These are phyloP conservation scores for Begonia fuchsioides DNA, from an alignment of 306 rosid genomes.

Conservation along the genomic window DNA sequence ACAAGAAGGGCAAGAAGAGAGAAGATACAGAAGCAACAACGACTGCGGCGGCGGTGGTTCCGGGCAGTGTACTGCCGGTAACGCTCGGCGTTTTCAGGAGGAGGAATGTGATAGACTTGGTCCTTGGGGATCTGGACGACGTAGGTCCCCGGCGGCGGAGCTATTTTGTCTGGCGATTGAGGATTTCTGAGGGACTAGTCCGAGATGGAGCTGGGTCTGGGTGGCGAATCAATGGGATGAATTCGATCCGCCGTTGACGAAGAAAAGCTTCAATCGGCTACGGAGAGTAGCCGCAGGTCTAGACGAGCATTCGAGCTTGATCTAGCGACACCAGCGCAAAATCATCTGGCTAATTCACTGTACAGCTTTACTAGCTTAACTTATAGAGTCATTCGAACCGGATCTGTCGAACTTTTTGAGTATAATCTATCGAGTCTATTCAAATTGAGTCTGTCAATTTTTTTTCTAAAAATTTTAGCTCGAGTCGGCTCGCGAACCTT, in stretches of 20 bases:
- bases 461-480: no score
- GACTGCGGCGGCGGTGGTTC: slow-evolving; percentile 12
- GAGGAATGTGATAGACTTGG: slow-evolving; percentile 66
- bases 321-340: no score
- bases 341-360: no score
- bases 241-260: slow-evolving; percentile 54
- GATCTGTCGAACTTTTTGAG: no score
- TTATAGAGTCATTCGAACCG: no score
- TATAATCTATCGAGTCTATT: no score
- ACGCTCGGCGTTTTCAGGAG: slow-evolving; percentile 49
- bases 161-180: slow-evolving; percentile 17
- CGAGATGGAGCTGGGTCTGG: neutral
- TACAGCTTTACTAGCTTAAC: no score
- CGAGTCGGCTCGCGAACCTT: no score
- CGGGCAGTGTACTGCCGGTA: slow-evolving; percentile 24
- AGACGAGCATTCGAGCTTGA: no score
- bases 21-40: slow-evolving; percentile 29
- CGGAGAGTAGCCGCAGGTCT: neutral
- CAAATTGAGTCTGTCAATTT: no score
- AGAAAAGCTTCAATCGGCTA: neutral
- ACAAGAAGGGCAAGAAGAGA: slow-evolving; percentile 22
- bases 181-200: neutral
- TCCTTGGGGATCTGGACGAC: slow-evolving; percentile 64
- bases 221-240: slow-evolving; percentile 33
- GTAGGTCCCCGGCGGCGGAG: slow-evolving; percentile 48